Conservation (phyloP, 2,329 filamentous ascomycete genomes). For the Coniosporium tulheliwenetii region DNA sequence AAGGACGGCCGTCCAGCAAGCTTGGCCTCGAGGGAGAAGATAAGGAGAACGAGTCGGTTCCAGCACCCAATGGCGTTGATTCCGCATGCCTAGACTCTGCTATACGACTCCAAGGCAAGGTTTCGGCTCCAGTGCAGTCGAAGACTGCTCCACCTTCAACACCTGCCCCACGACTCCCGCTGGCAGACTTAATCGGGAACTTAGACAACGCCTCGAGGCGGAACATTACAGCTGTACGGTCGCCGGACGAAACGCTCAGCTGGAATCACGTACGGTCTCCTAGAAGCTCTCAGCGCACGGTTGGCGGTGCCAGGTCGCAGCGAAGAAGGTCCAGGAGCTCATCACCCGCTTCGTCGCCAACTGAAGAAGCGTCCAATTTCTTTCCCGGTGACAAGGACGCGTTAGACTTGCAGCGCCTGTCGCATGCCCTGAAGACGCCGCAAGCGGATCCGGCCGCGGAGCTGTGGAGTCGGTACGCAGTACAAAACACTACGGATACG, state of each 20-base stretch:
- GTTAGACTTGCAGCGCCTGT: conserved; percentile 10
- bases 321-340: conserved; percentile 31
- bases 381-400: conserved; percentile 10
- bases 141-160: conserved; percentile 35
- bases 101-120: conserved; percentile 1
- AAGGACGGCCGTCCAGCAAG: conserved; percentile 14
- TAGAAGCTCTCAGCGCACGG: conserved; percentile 18
- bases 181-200: conserved; percentile 46
- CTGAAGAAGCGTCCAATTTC: conserved; percentile 18
- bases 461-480: conserved; percentile 28
- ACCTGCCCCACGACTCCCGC: conserved; percentile 40
- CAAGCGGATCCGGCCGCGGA: conserved; percentile 30
- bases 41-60: conserved; percentile 25
- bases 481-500: conserved; percentile 16
- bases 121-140: conserved; percentile 11
- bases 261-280: conserved; percentile 34
- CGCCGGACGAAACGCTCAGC: conserved; percentile 44
- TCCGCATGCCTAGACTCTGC: no score
- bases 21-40: conserved; percentile 15
- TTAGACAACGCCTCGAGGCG: conserved; percentile 36
- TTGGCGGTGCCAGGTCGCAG: conserved; percentile 23
- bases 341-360: conserved; percentile 24
- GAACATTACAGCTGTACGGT: conserved; percentile 30
- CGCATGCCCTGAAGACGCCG: conserved; percentile 20
- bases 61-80: not conserved